A percentile compares a stretch with the other conserved stretches of the same genome.
Conservation (phyloP, 371 early-diverging fungal genomes). For the Nematocida parisii region DNA sequence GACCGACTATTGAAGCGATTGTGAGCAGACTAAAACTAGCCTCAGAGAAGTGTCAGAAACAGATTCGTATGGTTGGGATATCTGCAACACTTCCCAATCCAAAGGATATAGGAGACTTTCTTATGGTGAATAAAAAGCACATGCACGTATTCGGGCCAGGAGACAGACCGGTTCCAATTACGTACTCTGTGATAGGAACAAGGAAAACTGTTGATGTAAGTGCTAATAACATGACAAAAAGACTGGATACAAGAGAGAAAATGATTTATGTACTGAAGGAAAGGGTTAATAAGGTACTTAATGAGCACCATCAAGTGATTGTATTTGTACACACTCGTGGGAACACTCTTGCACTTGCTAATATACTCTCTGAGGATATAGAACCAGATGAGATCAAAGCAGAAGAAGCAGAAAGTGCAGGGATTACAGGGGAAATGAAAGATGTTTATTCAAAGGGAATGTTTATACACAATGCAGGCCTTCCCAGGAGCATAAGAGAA, state of each 20-base stretch:
- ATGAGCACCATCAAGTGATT: conserved; percentile 34
- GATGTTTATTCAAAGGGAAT: conserved; percentile 73
- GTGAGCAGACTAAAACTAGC: conserved; percentile 81
- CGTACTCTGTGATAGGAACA: conserved; percentile 73
- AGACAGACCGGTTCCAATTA: conserved; percentile 75
- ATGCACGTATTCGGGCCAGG: conserved; percentile 87
- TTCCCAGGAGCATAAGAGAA: conserved; percentile 84
- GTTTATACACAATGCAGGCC: conserved; percentile 96
- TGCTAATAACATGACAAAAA: conserved; percentile 62
- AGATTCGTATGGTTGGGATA: conserved; percentile 85
- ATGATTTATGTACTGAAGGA: conserved; percentile 31
- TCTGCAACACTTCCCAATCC: conserved; percentile 98
- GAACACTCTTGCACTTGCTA: conserved; percentile 38
- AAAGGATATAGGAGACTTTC: conserved; percentile 86
- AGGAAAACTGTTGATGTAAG: conserved; percentile 55
- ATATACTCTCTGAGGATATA: conserved; percentile 2
- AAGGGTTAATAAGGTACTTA: conserved; percentile 21
- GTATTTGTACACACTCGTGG: conserved; percentile 49
- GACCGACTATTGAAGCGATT: conserved; percentile 90
- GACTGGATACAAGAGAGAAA: conserved; percentile 29
- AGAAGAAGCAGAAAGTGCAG: conserved; percentile 18
- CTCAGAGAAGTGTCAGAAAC: conserved; percentile 73
- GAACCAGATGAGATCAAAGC: neutral
- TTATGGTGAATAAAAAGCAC: conserved; percentile 79
- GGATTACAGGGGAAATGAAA: conserved; percentile 30